phyloP scores from a whole-genome alignment of 805 yeast species.

The Candida gorgasii region DNA sequence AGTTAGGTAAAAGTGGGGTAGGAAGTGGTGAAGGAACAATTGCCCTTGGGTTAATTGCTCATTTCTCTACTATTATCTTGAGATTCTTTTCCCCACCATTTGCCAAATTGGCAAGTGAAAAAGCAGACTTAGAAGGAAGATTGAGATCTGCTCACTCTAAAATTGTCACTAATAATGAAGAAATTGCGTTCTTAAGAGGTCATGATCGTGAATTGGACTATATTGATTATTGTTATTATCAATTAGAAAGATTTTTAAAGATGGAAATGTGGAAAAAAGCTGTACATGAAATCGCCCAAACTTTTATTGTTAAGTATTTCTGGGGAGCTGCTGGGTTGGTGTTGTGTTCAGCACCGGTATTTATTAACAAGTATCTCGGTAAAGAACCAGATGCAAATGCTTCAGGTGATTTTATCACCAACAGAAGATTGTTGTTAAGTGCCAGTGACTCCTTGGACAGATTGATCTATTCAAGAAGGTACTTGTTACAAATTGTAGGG shows the following conservation, averaged over 20 bases:
- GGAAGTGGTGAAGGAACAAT: conserved; percentile 78
- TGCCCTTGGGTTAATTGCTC: conserved; percentile 76
- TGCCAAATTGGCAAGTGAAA: conserved; percentile 72
- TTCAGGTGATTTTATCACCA: conserved; percentile 86
- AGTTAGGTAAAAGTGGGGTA: conserved; percentile 64
- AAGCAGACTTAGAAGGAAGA: conserved; percentile 81
- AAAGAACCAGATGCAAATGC: conserved; percentile 43
- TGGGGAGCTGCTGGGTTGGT: conserved; percentile 96
- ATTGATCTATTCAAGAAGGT: conserved; percentile 80
- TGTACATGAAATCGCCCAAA: conserved; percentile 80
- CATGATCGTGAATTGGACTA: conserved; percentile 75
- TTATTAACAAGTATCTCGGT: conserved; percentile 57
- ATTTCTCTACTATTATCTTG: conserved; percentile 71
- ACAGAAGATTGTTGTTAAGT: conserved; percentile 76
- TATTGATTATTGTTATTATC: conserved; percentile 78
- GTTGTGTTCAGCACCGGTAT: conserved; percentile 86
- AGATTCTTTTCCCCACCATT: conserved; percentile 86
- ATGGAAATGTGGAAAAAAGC: conserved; percentile 76
- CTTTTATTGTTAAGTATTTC: conserved; percentile 84
- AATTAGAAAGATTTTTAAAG: conserved; percentile 73
- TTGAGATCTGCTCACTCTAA: conserved; percentile 82
- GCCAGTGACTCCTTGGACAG: conserved; percentile 89
- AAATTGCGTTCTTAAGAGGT: conserved; percentile 82
- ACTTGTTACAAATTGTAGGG: conserved; percentile 79
- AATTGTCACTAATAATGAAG: conserved; percentile 77